Percentiles rank a stretch among this genome's conserved stretches.
Conservation (phyloP, 2,329 filamentous ascomycete genomes). For the Sporothrix humicola region DNA sequence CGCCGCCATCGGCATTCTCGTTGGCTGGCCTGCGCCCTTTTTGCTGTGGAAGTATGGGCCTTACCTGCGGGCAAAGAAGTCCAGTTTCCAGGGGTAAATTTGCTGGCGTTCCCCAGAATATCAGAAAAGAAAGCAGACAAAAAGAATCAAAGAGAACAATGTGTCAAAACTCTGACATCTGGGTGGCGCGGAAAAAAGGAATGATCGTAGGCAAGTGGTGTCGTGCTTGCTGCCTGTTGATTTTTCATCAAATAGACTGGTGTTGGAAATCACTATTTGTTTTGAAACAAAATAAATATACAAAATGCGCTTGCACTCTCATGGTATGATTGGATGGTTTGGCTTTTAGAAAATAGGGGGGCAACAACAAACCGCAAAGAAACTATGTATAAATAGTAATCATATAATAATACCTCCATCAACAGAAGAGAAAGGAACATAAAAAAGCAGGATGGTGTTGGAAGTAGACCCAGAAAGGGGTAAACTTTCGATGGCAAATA, state of each 20-base stretch:
- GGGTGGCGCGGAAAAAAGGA: background rate
- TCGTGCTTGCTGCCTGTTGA: background rate
- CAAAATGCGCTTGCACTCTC: background rate
- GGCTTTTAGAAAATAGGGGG: background rate
- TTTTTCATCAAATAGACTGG: background rate
- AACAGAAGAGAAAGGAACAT: background rate
- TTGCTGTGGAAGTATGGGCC: conserved; percentile 54
- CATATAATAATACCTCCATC: background rate
- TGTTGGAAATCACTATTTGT: background rate
- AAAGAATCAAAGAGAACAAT: too few relatives aligned
- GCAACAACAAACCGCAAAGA: background rate
- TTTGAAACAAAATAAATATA: background rate
- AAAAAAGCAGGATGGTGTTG: too few relatives aligned
- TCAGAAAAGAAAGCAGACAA: background rate
- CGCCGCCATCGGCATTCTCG: conserved; percentile 50
- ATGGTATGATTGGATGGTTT: background rate
- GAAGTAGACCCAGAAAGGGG: background rate
- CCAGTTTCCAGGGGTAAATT: conserved; percentile 29
- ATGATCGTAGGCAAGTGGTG: background rate
- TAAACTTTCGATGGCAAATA: background rate
- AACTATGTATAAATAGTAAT: background rate
- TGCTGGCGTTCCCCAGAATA: background rate
- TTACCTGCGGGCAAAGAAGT: conserved; percentile 43
- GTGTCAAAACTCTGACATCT: background rate
- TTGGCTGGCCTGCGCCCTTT: conserved; percentile 51